Evolutionary conservation across 2,329 filamentous ascomycete species (phyloP).

Genomic region (Aspergillus bombycis): DNA sequence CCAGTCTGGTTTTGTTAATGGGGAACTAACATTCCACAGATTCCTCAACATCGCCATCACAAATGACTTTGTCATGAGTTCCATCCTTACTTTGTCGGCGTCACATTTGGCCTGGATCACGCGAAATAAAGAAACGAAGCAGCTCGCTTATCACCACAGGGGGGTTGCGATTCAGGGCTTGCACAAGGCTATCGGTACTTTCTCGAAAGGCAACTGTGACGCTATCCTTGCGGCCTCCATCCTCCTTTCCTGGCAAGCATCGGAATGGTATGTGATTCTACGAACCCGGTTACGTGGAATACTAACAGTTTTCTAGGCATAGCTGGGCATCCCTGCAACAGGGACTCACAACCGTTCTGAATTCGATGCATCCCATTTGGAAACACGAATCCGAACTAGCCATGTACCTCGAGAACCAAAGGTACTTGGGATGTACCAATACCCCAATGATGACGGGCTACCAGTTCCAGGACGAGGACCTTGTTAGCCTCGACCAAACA

Average conservation of each 20-base stretch:
- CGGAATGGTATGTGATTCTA: conserved; percentile 77
- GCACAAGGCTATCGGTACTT: conserved; percentile 81
- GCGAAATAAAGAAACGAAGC: conserved; percentile 79
- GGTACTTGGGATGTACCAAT: conserved; percentile 40
- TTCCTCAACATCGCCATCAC: conserved; percentile 81
- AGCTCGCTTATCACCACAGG: conserved; percentile 87
- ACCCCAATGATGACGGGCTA: conserved; percentile 38
- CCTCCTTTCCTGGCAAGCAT: conserved; percentile 92
- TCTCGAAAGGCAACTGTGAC: conserved; percentile 85
- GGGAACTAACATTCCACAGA: conserved; percentile 45
- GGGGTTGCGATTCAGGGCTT: conserved; percentile 83
- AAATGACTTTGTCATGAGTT: conserved; percentile 90
- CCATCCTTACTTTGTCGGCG: conserved; percentile 89
- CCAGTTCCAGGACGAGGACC: conserved; percentile 62
- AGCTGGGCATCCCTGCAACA: conserved; percentile 93
- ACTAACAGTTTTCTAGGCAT: conserved; percentile 63
- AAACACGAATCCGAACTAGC: conserved; percentile 76
- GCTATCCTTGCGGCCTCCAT: conserved; percentile 89
- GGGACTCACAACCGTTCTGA: conserved; percentile 85
- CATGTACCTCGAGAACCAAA: conserved; percentile 45
- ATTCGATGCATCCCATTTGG: conserved; percentile 84
- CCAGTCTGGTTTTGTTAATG: neutral
- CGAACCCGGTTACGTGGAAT: conserved; percentile 17
- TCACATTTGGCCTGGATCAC: conserved; percentile 91
- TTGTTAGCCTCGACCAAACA: conserved; percentile 68